Percentiles rank a stretch among this genome's conserved stretches.
These are phyloP conservation scores for Raffaelea albimanens DNA, from an alignment of 2,329 filamentous ascomycete species.

Conservation along the genomic window DNA sequence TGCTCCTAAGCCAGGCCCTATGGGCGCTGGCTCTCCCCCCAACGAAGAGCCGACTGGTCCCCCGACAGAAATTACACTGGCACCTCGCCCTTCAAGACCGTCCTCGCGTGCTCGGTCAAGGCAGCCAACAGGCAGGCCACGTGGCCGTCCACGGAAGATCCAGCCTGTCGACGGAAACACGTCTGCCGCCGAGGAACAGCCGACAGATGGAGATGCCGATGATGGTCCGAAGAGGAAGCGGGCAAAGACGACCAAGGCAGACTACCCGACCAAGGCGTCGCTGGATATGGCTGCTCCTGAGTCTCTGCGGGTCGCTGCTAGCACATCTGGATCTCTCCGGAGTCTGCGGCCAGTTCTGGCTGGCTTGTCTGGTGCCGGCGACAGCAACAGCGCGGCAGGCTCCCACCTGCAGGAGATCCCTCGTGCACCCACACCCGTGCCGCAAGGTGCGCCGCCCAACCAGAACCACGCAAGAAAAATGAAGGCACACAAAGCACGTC, in stretches of 20 bases:
- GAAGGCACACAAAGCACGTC: conserved; percentile 38
- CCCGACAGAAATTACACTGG: conserved; percentile 1
- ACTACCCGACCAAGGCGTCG: conserved; percentile 42
- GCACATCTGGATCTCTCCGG: conserved; percentile 79
- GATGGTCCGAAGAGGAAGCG: conserved; percentile 60
- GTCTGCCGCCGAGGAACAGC: conserved; percentile 58
- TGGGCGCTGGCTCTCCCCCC: conserved; percentile 4
- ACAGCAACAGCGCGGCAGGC: conserved; percentile 19
- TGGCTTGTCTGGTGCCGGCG: conserved; percentile 25
- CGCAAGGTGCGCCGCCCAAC: conserved; percentile 31
- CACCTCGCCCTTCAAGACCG: conserved; percentile 41
- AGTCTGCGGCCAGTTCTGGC: conserved; percentile 66
- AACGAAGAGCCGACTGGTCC: conserved; percentile 2
- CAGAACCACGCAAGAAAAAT: conserved; percentile 21
- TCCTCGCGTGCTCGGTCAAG: conserved; percentile 44
- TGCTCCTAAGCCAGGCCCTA: neutral
- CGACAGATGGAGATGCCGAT: conserved; percentile 44
- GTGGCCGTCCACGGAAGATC: conserved; percentile 47
- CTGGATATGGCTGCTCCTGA: conserved; percentile 63
- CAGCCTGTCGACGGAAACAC: conserved; percentile 52
- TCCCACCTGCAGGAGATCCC: conserved; percentile 62
- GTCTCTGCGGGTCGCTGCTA: conserved; percentile 81
- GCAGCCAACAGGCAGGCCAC: conserved; percentile 42
- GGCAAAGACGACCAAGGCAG: conserved; percentile 68
- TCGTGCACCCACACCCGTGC: conserved; percentile 68